Base-by-base conservation (phyloP, 495 filamentous ascomycete genomes). In the Neurospora tetrasperma region DNA sequence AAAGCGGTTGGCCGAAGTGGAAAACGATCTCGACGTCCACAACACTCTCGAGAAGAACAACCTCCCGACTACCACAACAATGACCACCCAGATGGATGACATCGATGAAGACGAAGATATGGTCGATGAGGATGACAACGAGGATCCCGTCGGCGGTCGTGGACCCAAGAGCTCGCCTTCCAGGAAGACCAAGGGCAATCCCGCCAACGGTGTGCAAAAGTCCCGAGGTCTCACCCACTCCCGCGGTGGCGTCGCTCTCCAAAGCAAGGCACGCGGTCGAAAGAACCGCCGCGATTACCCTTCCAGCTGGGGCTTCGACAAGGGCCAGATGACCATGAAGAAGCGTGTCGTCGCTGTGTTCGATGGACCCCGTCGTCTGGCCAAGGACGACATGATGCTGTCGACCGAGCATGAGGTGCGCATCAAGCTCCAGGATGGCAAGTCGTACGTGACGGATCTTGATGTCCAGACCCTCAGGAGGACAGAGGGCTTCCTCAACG, bases 331-430 rank as follows among this genome's bases (percentile, higher is more conserved):
- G 92, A 95, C 92, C 79, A 96, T 94, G 85, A 98, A 96, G 88
- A 97, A 98, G 89, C 92, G 96, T 23, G 94, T 97, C 16, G 84
- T 98, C 73, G 92, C 93, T 75, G 93, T 97, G 20, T 99, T 96
- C 75, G 94, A 98, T 77, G 96, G 96, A 3, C 88, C 86, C 14
- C 88, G 94, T 71, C 89, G 94, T 9, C 86, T 99, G 73, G 95
- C 92, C 87, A 98, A 98, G 84, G 96, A 99, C 80, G 96, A 98
- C 85, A 97, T 98, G 96, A 96, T 97, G 94, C 90, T 99, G 48
- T 92, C 93, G 77, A 92, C 91, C 35, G 93, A 97, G 76, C 96
- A 94, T 76, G 96, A 99, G 82, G 94, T 98, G 70, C 93, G 94
- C 76, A 82, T 97, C 79, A 89, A 87, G 81, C 89, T 97, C 23